Conservation (phyloP, 306 rosid species). For the Dicorynia guianensis region DNA sequence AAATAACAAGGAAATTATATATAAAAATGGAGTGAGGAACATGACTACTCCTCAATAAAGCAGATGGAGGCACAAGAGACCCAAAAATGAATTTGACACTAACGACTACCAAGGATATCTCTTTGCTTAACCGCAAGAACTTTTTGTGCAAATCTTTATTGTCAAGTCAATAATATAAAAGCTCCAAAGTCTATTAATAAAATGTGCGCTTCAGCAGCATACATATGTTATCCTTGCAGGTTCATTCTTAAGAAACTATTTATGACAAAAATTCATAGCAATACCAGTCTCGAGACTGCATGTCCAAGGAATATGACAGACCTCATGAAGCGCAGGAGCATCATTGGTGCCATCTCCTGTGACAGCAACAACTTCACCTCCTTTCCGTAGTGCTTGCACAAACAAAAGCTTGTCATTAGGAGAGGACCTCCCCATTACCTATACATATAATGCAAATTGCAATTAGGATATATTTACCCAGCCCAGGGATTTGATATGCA, state of each 20-base stretch:
- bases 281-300: constrained; percentile 8
- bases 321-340: constrained; percentile 99
- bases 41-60: constrained; percentile 32
- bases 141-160: background rate
- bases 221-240: too few species aligned
- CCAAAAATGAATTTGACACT: constrained; percentile 17
- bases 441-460: constrained; percentile 37
- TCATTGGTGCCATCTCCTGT: constrained; percentile 99
- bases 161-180: too few species aligned
- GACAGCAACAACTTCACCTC: constrained; percentile 96
- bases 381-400: constrained; percentile 93
- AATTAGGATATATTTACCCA: constrained; percentile 24
- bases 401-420: constrained; percentile 98
- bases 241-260: background rate
- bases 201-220: too few species aligned
- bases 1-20: constrained; percentile 33
- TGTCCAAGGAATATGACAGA: constrained; percentile 54
- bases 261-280: background rate
- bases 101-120: constrained; percentile 31
- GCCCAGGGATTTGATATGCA: constrained; percentile 2
- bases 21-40: constrained; percentile 16
- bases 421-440: constrained; percentile 99
- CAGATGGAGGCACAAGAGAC: constrained; percentile 12
- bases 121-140: constrained; percentile 23
- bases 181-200: too few species aligned